Conservation (phyloP, 1,284 basidiomycete genomes). For the Apiotrichum gamsii region DNA sequence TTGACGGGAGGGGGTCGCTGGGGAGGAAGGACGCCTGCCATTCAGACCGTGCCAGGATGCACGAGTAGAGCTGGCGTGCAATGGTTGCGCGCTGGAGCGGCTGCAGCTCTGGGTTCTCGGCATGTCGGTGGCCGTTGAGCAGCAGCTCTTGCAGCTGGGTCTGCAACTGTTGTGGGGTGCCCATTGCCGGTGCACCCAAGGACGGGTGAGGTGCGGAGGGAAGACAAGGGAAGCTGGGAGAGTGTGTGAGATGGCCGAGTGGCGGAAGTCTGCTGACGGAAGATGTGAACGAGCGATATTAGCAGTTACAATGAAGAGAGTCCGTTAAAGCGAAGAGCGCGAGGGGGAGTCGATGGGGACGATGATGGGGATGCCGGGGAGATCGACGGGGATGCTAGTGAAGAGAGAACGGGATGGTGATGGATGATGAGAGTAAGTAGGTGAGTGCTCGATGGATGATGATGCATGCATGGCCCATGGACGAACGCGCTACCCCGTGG, state of each 20-base stretch:
- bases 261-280: too few species aligned
- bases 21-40: constrained; percentile 23
- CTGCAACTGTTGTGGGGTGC: constrained; percentile 5
- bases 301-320: too few species aligned
- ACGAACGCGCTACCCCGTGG: too few species aligned
- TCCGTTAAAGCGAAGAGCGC: too few species aligned
- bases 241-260: too few species aligned
- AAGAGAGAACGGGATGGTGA: neutral
- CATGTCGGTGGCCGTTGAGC: constrained; percentile 8
- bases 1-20: neutral
- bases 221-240: too few species aligned
- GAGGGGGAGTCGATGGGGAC: too few species aligned
- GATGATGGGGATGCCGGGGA: neutral
- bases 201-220: neutral
- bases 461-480: too few species aligned
- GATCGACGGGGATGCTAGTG: neutral
- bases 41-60: constrained; percentile 28
- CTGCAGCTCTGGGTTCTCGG: constrained; percentile 15
- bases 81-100: constrained; percentile 23
- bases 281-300: too few species aligned
- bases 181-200: constrained; percentile 5
- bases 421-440: neutral
- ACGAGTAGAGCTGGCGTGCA: constrained; percentile 28
- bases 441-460: neutral
- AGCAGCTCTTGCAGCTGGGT: constrained; percentile 9